Evolutionary conservation across 2,329 filamentous ascomycete genomes (phyloP).

Genomic region (Cladophialophora exuberans): DNA sequence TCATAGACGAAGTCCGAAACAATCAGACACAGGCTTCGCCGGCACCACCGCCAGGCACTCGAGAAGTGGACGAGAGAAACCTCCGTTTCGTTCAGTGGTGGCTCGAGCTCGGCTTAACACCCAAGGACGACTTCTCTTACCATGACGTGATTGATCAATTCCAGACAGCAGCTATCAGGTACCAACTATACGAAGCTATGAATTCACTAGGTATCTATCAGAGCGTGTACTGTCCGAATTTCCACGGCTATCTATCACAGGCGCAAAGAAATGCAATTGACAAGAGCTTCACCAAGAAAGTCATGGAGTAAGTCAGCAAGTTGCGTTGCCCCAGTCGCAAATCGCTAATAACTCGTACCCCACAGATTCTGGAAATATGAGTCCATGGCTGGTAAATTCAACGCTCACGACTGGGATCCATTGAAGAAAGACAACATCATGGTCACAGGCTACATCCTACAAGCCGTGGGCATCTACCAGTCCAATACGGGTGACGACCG

Average conservation of each 20-base stretch:
- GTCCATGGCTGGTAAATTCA: conserved; percentile 26
- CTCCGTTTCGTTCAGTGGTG: conserved; percentile 24
- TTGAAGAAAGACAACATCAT: conserved; percentile 28
- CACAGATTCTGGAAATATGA: conserved; percentile 27
- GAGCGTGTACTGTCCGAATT: conserved; percentile 22
- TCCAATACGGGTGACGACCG: conserved; percentile 23
- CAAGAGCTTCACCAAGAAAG: conserved; percentile 22
- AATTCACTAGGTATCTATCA: conserved; percentile 20
- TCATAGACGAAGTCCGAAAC: conserved; percentile 20
- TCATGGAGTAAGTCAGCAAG: conserved; percentile 18
- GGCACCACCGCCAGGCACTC: conserved; percentile 14
- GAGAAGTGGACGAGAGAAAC: conserved; percentile 19
- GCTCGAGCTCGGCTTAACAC: conserved; percentile 19
- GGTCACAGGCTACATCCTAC: conserved; percentile 24
- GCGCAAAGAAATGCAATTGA: conserved; percentile 21
- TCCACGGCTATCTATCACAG: conserved; percentile 25
- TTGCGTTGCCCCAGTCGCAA: background rate
- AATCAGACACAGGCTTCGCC: conserved; percentile 15
- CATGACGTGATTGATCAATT: conserved; percentile 29
- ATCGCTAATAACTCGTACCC: background rate
- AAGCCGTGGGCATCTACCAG: conserved; percentile 25
- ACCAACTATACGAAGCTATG: conserved; percentile 26
- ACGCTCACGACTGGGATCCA: conserved; percentile 24
- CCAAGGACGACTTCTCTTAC: conserved; percentile 25
- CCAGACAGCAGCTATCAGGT: conserved; percentile 25